Evolutionary conservation across 768 basidiomycete genomes (phyloP).

Genomic region (Crassisporium funariophilum): DNA sequence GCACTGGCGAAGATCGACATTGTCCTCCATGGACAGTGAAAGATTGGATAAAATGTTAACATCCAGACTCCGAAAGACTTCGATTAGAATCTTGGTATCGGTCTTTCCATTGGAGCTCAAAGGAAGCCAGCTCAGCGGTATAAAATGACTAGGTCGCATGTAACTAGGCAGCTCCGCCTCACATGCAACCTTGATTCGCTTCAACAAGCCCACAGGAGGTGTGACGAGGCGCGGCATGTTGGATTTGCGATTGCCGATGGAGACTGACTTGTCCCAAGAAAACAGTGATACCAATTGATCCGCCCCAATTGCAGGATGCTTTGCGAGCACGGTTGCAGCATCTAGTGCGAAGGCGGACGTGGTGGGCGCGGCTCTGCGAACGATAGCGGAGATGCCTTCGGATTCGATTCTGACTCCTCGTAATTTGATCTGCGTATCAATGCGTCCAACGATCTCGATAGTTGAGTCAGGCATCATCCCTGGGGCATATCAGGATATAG

Average conservation of each 20-base stretch:
- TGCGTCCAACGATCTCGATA: conserved; percentile 51
- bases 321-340: conserved; percentile 42
- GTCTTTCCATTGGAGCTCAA: conserved; percentile 43
- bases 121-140: conserved; percentile 50
- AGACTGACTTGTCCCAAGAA: conserved; percentile 38
- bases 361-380: conserved; percentile 33
- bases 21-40: conserved; percentile 15
- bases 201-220: conserved; percentile 31
- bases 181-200: conserved; percentile 36
- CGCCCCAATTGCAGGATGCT: conserved; percentile 42
- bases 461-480: conserved; percentile 53
- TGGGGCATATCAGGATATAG: conserved; percentile 8
- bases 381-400: conserved; percentile 50
- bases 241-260: conserved; percentile 40
- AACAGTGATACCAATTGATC: conserved; percentile 52
- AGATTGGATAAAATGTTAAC: conserved; percentile 25
- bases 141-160: conserved; percentile 53
- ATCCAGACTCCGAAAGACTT: conserved; percentile 28
- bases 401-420: conserved; percentile 57
- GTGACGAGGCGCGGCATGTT: conserved; percentile 15
- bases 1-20: conserved; percentile 9
- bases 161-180: conserved; percentile 47
- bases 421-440: conserved; percentile 54
- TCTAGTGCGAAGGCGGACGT: conserved; percentile 32
- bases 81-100: conserved; percentile 36